Base-by-base conservation (phyloP, 805 yeast genomes). In the Wickerhamomyces pijperi region DNA sequence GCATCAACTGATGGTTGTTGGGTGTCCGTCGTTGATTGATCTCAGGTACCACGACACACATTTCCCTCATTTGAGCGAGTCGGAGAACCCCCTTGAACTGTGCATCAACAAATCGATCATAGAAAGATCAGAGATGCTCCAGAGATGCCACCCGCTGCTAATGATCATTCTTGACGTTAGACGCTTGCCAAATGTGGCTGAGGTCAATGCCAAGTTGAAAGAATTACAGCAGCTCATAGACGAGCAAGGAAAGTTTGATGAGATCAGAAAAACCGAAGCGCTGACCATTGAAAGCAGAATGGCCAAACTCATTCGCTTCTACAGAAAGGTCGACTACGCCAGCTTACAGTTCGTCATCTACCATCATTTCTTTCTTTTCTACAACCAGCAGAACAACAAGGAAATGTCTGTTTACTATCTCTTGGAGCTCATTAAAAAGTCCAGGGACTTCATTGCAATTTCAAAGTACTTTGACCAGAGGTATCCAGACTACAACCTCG, bases 51-150 rank as follows among this genome's bases (percentile, higher is more conserved):
- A 46, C 36, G 55, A 54, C 32, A 50, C 55, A 1, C 49, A 50
- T 3, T 43, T 47, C 28, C 58, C 58, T 3, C 50, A 43, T 31
- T 18, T 52, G 31, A 50, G 51, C 34, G 50, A 49, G 20, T 45
- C 50, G 28, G 43, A 40, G 7, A 39, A 47, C 17, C 48, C 46
- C 3, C 17, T 38, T n/a, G 56, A 52, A 2, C 44, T 48, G 35
- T 42, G 39, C 7, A 39, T 48, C 17, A 48, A 52, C 25, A 39
- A 44, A 34, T 38, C 40, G 39, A 39, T 50, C 19, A 16, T 21
- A 14, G 47, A 48, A 12, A 36, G 46, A 7, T 38, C 43, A 1
- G 42, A 46, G 35, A 19, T 46, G 5, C 37, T 42, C 21, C 45
- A 46, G 2, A 31, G 39, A n/a, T 42, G 47, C 23, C 19, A 41